A percentile compares a stretch with the other conserved stretches of the same genome.
These are phyloP conservation scores for Dictyostelium citrinum DNA, from an alignment of 78 protist genomes.

Conservation along the genomic window DNA sequence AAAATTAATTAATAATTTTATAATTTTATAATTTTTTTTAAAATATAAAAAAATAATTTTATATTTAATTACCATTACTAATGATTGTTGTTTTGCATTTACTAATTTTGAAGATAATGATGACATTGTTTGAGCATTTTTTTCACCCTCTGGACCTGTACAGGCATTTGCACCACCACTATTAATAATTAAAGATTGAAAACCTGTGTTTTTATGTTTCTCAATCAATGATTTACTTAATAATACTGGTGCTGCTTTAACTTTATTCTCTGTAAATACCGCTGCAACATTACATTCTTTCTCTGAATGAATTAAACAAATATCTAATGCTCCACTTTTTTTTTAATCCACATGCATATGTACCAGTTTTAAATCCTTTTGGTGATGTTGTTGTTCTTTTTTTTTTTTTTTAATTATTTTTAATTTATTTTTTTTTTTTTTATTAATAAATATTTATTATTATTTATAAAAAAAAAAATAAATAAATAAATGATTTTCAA, in stretches of 20 bases:
- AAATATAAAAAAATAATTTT: background rate
- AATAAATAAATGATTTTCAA: background rate
- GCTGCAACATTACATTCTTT: slow-evolving; percentile 79
- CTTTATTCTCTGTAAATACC: slow-evolving; percentile 83
- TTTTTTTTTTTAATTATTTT: background rate
- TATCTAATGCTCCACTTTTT: slow-evolving; percentile 48
- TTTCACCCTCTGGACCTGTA: slow-evolving; percentile 80
- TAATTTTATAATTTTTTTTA: background rate
- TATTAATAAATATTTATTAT: background rate
- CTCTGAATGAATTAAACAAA: slow-evolving; percentile 53
- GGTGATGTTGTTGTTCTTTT: slow-evolving; percentile 1
- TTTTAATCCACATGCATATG: slow-evolving; percentile 71
- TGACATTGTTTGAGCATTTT: slow-evolving; percentile 53
- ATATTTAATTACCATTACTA: slow-evolving; percentile 49
- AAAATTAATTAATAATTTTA: background rate
- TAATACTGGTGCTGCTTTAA: slow-evolving; percentile 83
- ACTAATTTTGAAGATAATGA: slow-evolving; percentile 16
- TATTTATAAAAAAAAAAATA: background rate
- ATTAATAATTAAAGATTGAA: slow-evolving; percentile 67
- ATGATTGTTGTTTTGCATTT: slow-evolving; percentile 23
- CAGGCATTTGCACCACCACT: slow-evolving; percentile 89
- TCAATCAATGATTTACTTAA: slow-evolving; percentile 33
- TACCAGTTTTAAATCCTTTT: slow-evolving; percentile 74
- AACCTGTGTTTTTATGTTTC: background rate
- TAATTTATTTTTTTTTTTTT: background rate